A percentile compares a stretch with the other conserved stretches of the same genome.
Conservation (phyloP, 2,329 filamentous ascomycete genomes). For the Alternaria ethzedia region DNA sequence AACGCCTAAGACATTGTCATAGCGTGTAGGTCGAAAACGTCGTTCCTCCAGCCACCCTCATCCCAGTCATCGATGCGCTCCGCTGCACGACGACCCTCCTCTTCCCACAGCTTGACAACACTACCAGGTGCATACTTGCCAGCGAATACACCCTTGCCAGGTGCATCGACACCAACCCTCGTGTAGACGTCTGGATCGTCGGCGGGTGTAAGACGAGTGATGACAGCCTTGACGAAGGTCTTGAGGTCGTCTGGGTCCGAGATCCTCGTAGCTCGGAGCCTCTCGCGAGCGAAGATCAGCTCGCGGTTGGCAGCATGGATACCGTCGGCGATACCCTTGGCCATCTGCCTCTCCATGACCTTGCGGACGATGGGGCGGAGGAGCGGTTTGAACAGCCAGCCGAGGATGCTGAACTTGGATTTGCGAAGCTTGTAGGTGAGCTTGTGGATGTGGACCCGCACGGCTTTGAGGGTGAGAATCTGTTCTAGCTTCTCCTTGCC, state of each 20-base stretch:
- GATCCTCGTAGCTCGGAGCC: slow-evolving; percentile 83
- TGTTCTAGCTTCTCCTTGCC: slow-evolving; percentile 79
- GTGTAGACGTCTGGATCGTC: slow-evolving; percentile 79
- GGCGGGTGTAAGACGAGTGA: slow-evolving; percentile 74
- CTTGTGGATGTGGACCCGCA: slow-evolving; percentile 84
- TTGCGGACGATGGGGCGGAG: slow-evolving; percentile 81
- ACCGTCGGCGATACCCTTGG: slow-evolving; percentile 70
- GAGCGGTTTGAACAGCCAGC: slow-evolving; percentile 84
- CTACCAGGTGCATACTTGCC: slow-evolving; percentile 89
- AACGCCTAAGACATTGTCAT: slow-evolving; percentile 30
- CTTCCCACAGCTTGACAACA: slow-evolving; percentile 86
- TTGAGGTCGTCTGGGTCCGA: slow-evolving; percentile 78
- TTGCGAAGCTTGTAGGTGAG: slow-evolving; percentile 78
- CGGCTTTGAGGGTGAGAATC: slow-evolving; percentile 76
- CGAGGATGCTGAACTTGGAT: slow-evolving; percentile 77
- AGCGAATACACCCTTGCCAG: slow-evolving; percentile 72
- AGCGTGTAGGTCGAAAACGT: slow-evolving; percentile 70
- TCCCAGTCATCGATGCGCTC: slow-evolving; percentile 79
- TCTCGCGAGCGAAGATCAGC: slow-evolving; percentile 82
- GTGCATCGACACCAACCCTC: slow-evolving; percentile 71
- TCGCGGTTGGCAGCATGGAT: slow-evolving; percentile 82
- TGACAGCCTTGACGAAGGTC: slow-evolving; percentile 82
- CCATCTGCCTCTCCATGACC: slow-evolving; percentile 79
- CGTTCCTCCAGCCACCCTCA: slow-evolving; percentile 79
- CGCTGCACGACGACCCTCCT: slow-evolving; percentile 72